Percentiles rank a stretch among this genome's conserved stretches.
phyloP scores from a whole-genome alignment of 352 stramenopile species.

The Pythium aristosporum region DNA sequence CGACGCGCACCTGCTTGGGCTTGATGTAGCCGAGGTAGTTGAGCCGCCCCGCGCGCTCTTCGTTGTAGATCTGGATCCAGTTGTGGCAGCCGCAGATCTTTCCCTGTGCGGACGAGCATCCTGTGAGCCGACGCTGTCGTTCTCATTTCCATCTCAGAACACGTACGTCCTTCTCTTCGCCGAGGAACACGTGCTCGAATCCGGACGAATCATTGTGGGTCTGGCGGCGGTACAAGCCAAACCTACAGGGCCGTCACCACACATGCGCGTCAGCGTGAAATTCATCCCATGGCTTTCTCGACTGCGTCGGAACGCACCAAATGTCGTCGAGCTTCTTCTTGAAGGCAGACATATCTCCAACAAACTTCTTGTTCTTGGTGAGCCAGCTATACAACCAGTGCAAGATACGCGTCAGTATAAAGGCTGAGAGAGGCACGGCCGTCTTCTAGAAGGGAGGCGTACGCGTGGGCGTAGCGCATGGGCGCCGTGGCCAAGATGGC shows the following conservation, averaged over 20 bases:
- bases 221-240: constrained; percentile 92
- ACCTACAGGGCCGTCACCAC: constrained; percentile 30
- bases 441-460: constrained; percentile 17
- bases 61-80: constrained; percentile 96
- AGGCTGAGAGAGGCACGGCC: constrained; percentile 26
- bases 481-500: constrained; percentile 90
- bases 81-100: constrained; percentile 95
- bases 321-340: constrained; percentile 93
- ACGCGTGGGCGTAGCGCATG: constrained; percentile 94
- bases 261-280: neutral
- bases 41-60: constrained; percentile 91
- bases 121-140: neutral
- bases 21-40: constrained; percentile 95
- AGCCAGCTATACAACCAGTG: constrained; percentile 49
- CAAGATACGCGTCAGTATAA: neutral
- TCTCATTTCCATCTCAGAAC: neutral
- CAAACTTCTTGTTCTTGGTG: constrained; percentile 84
- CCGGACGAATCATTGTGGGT: constrained; percentile 89
- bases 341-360: constrained; percentile 68
- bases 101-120: constrained; percentile 33
- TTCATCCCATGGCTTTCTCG: neutral
- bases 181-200: constrained; percentile 97
- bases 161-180: constrained; percentile 92
- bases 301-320: constrained; percentile 45
- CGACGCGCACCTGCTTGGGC: constrained; percentile 50